Conservation (phyloP, 2,329 filamentous ascomycete genomes). For the Alternaria metachromatica region DNA sequence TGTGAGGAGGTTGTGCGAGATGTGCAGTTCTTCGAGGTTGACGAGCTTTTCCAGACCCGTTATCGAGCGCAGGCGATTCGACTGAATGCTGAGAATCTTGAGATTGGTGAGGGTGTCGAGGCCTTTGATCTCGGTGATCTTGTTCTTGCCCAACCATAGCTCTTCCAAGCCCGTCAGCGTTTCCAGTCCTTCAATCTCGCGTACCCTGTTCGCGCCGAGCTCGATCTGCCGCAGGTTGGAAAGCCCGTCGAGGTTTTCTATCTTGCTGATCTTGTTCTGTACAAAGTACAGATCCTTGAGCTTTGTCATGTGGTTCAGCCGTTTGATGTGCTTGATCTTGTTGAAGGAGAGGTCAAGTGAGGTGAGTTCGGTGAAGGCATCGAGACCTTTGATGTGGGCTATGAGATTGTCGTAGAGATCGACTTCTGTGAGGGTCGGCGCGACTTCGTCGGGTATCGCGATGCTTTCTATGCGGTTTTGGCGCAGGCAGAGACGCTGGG, state of each 20-base stretch:
- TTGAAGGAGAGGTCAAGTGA: slow-evolving; percentile 95
- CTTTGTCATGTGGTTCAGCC: slow-evolving; percentile 76
- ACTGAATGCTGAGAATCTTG: slow-evolving; percentile 90
- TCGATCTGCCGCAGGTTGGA: slow-evolving; percentile 82
- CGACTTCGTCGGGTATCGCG: slow-evolving; percentile 72
- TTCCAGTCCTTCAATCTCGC: slow-evolving; percentile 86
- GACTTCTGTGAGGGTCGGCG: slow-evolving; percentile 75
- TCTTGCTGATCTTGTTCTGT: slow-evolving; percentile 88
- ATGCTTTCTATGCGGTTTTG: slow-evolving; percentile 89
- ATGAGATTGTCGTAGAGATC: slow-evolving; percentile 98
- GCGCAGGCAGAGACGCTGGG: slow-evolving; percentile 79
- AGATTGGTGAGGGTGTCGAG: slow-evolving; percentile 78
- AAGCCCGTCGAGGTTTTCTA: slow-evolving; percentile 82
- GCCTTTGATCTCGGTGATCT: slow-evolving; percentile 82
- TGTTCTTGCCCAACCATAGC: slow-evolving; percentile 96
- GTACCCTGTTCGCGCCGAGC: slow-evolving; percentile 88
- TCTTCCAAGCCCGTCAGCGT: slow-evolving; percentile 79
- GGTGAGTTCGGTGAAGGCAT: slow-evolving; percentile 76
- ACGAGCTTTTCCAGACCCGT: slow-evolving; percentile 75
- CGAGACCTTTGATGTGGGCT: slow-evolving; percentile 82
- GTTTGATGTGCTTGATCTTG: slow-evolving; percentile 98
- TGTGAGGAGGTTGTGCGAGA: slow-evolving; percentile 91
- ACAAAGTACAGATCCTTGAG: slow-evolving; percentile 89
- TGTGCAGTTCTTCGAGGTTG: slow-evolving; percentile 89
- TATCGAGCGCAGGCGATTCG: slow-evolving; percentile 85